Base-by-base conservation (phyloP, 208 protist genomes). In the Vickermania spadyakhi region DNA sequence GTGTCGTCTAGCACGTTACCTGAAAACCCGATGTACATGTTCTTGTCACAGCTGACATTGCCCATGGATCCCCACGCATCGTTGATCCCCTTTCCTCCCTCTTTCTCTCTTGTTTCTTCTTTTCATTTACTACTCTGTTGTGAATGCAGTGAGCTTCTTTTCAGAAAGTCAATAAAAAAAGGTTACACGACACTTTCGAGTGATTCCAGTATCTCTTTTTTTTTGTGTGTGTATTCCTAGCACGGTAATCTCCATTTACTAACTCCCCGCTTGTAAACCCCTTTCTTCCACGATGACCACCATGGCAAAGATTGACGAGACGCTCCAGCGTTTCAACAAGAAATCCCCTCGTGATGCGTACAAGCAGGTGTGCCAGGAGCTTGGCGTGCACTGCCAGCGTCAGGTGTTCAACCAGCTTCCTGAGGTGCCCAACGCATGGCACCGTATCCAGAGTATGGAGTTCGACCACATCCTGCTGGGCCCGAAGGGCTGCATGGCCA, bases 341-440 rank as follows among this genome's bases (percentile, higher is more conserved):
- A 88, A 86, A 67, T 87, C 81, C 1, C 84, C 84, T 1, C 81
- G 79, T 27, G 78, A 87, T 52, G 73, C 70, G 59, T 92, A 92
- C 71, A 76, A 74, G 31, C 76, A 92, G 60, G 62, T 86, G 28
- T 92, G 84, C 62, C 79, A 84, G 42, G 84, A 92, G 50, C 73
- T 83, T 31, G 57, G 65, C 14, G 74, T 92, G 27, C 77, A 83
- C 67, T 62, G 64, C 56, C 84, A 92, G 72, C 73, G 72, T 21
- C 58, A 73, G 21, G 59, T 92, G 42, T 78, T 65, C 60, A 52
- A 59, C 2, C 22, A 71, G 14, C 73, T 92, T 29, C 81, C 81
- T 1, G 77, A 87, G 55, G 79, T 76, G 23, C 70, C 81, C 1
- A 51, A 62, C 1, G 84, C 80, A 36, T 92, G 75, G 73, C 79